Conservation (phyloP, 495 filamentous ascomycete genomes). For the Copromyces sp. region DNA sequence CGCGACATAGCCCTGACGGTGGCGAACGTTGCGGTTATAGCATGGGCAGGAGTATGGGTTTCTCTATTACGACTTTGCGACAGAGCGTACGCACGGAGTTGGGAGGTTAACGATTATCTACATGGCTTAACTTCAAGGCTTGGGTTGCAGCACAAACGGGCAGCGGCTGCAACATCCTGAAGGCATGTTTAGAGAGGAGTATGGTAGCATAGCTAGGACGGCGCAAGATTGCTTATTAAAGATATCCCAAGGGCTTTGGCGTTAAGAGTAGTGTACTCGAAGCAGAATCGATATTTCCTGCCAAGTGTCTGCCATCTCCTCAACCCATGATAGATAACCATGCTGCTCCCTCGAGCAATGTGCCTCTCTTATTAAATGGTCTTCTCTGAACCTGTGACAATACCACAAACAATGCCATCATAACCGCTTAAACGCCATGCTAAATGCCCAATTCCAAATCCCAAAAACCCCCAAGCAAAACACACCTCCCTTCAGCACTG, state of each 20-base stretch:
- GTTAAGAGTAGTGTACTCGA: background rate
- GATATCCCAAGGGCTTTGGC: background rate
- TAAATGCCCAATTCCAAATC: slow-evolving; percentile 7
- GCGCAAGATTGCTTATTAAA: background rate
- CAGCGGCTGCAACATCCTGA: background rate
- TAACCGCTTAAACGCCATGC: slow-evolving; percentile 15
- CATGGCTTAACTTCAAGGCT: background rate
- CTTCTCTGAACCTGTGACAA: background rate
- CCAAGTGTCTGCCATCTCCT: background rate
- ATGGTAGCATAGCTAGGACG: background rate
- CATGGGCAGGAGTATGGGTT: background rate
- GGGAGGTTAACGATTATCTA: background rate
- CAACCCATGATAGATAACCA: background rate
- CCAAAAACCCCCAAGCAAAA: background rate
- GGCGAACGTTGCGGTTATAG: background rate
- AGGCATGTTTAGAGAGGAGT: background rate
- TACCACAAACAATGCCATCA: background rate
- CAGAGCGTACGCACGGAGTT: background rate
- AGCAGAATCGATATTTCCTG: background rate
- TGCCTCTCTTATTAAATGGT: background rate
- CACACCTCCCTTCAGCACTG: background rate
- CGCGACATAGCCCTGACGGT: background rate
- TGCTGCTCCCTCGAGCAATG: background rate
- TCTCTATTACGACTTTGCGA: background rate
- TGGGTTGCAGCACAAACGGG: background rate